These are phyloP conservation scores for Rhodofomes roseus DNA, from an alignment of 1,284 basidiomycete species.

Conservation along the genomic window DNA sequence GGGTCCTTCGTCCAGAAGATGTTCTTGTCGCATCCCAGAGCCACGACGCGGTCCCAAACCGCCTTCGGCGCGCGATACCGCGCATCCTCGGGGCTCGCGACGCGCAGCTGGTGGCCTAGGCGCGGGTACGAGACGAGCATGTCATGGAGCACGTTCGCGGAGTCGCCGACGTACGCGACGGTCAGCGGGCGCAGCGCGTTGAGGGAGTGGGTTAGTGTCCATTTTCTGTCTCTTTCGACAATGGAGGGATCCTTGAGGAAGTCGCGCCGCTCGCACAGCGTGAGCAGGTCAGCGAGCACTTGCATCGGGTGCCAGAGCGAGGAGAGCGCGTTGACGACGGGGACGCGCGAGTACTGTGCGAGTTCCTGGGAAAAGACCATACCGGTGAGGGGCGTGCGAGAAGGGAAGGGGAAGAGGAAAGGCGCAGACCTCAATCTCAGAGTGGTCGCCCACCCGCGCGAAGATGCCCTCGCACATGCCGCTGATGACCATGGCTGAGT, in stretches of 20 bases:
- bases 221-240: too few relatives aligned
- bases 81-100: constrained; percentile 69
- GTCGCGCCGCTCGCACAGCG: constrained; percentile 72
- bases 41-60: constrained; percentile 78
- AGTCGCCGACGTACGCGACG: constrained; percentile 92
- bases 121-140: constrained; percentile 95
- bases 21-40: constrained; percentile 64
- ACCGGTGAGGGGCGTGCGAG: not conserved
- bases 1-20: constrained; percentile 82
- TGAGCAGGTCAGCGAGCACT: constrained; percentile 90
- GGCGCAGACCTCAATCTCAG: constrained; percentile 89
- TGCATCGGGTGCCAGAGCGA: constrained; percentile 97
- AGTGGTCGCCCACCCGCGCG: constrained; percentile 90
- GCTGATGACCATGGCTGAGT: constrained; percentile 85
- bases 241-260: not conserved
- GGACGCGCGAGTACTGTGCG: constrained; percentile 85
- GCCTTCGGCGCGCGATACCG: constrained; percentile 72
- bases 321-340: constrained; percentile 94
- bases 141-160: constrained; percentile 95
- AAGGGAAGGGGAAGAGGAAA: constrained; percentile 2
- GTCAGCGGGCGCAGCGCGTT: constrained; percentile 62
- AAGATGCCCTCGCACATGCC: constrained; percentile 98
- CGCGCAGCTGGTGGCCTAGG: constrained; percentile 81
- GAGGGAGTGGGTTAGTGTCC: constrained; percentile 30
- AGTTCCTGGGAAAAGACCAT: constrained; percentile 59